Base-by-base conservation (phyloP, 164 flowering plant genomes). In the Cinnamomum chago region DNA sequence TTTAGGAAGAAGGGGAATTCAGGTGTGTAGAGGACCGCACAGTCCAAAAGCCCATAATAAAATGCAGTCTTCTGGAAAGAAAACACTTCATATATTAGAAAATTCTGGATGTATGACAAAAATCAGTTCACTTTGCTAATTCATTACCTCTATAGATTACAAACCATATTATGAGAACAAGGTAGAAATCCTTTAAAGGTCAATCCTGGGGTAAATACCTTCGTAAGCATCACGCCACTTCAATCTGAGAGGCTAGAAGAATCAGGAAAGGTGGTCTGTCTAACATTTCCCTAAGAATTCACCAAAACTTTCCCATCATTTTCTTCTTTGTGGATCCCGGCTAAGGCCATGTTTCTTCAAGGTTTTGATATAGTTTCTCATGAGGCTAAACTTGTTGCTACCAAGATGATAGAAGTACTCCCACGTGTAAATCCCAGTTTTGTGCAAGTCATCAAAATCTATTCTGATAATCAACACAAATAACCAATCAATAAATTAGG, bases 351-450 rank as follows among this genome's bases (percentile, higher is more conserved):
- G 89, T 74, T 86, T 89, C 85, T 81, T 88, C 14, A 90, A 71
- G 65, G 89, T 89, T 72, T 77, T 87, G 82, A 95, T 81, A 68
- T 95, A 95, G 65, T 87, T 84, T 80, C 89, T 87, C 97, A 92
- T 91, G 68, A 95, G 90, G 10, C 86, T 71, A 60, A 89, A 85
- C 79, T 90, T 95, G 82, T 90, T 91, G 87, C 83, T 86, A 58
- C 99, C 98, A 22, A 93, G 91, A 74, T 89, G 82, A 81, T 90
- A 85, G 77, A 95, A 86, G 81, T 90, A 93, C 76, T 92, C 93
- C 98, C 97, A 95, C 23, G 96, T 86, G 71, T 86, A 93, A 58
- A 95, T 95, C 72, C 98, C 97, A n/a, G 99, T 93, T 83, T 89
- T 89, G 74, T 95, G 98, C 91, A 92, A 84, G 82, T 95, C 99